phyloP scores from a whole-genome alignment of 169 alveolate species.

The Plasmodium billcollinsi region DNA sequence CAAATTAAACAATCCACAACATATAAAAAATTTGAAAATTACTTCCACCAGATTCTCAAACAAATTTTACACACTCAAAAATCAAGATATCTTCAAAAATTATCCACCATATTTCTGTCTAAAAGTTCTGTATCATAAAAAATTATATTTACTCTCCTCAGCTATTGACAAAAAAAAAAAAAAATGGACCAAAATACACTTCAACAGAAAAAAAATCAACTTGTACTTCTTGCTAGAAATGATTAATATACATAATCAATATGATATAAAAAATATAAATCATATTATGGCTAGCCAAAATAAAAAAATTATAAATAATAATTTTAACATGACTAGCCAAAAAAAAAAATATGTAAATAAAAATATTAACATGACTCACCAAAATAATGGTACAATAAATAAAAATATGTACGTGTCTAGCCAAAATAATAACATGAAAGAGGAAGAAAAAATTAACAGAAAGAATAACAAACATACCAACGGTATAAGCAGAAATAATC shows the following conservation, averaged over 20 bases:
- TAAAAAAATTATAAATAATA: no score
- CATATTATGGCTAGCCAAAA: no score
- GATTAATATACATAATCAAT: not conserved
- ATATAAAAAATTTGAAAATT: conserved; percentile 11
- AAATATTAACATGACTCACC: no score
- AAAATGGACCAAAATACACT: conserved; percentile 16
- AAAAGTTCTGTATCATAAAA: conserved; percentile 56
- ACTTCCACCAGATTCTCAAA: conserved; percentile 34
- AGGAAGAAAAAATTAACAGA: no score
- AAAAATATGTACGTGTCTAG: no score
- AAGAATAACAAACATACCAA: no score
- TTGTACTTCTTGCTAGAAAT: conserved; percentile 25
- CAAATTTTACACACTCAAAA: conserved; percentile 45
- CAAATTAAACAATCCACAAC: conserved; percentile 13
- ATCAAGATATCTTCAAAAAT: conserved; percentile 31
- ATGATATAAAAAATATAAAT: no score
- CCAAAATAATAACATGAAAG: no score
- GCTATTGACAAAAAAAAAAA: conserved; percentile 63
- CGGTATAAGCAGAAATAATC: no score
- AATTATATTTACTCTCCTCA: conserved; percentile 30
- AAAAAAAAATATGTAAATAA: no score
- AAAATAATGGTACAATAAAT: no score
- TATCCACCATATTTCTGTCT: conserved; percentile 75
- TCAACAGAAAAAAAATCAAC: conserved; percentile 5
- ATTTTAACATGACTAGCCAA: no score